These are phyloP conservation scores for Amphichorda felina DNA, from an alignment of 2,329 filamentous ascomycete species.

Conservation along the genomic window DNA sequence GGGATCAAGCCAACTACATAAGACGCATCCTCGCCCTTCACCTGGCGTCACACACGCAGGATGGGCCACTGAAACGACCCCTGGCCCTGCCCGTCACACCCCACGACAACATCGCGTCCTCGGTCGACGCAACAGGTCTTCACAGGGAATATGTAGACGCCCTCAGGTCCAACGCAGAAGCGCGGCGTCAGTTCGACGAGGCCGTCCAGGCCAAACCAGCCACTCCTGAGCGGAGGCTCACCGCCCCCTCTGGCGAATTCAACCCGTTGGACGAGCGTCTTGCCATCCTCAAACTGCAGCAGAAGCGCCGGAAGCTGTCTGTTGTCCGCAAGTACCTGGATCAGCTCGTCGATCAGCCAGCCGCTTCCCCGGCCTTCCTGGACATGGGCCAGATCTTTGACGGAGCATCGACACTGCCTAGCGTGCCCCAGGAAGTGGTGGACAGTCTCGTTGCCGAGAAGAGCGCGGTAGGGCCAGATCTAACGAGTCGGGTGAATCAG, in stretches of 20 bases:
- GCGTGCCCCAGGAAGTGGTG: constrained; percentile 39
- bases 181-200: constrained; percentile 33
- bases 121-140: constrained; percentile 27
- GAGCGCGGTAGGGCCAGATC: constrained; percentile 21
- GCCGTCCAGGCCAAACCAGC: constrained; percentile 13
- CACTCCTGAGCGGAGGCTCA: neutral
- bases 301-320: constrained; percentile 36
- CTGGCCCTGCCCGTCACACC: constrained; percentile 34
- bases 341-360: constrained; percentile 36
- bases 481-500: constrained; percentile 34
- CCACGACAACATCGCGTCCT: constrained; percentile 17
- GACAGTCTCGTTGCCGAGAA: constrained; percentile 33
- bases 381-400: constrained; percentile 34
- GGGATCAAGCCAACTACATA: constrained; percentile 45
- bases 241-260: neutral
- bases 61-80: constrained; percentile 28
- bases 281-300: constrained; percentile 34
- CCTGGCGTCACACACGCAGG: constrained; percentile 33
- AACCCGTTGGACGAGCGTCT: constrained; percentile 35
- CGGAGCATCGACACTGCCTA: constrained; percentile 29
- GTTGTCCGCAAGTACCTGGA: constrained; percentile 40
- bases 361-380: constrained; percentile 36
- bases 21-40: constrained; percentile 42
- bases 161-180: constrained; percentile 19
- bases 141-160: constrained; percentile 34